A percentile compares a stretch with the other conserved stretches of the same genome.
These are phyloP conservation scores for Xylaria sp. DNA, from an alignment of 2,329 filamentous ascomycete species.

Conservation along the genomic window DNA sequence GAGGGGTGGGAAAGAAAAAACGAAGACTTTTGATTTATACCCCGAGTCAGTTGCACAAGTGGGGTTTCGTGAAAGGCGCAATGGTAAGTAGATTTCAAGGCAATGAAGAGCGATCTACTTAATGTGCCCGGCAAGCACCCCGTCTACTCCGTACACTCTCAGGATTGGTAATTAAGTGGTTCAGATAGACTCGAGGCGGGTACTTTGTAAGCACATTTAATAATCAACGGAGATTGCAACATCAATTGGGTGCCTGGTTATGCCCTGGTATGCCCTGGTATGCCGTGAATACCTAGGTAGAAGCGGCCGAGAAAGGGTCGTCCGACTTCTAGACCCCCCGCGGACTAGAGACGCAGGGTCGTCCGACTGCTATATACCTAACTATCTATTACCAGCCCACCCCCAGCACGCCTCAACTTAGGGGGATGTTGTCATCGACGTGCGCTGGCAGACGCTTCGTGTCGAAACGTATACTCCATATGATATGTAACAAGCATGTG, in stretches of 20 bases:
- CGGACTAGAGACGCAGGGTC: slow-evolving; percentile 4
- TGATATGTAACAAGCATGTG: background rate
- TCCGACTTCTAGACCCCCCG: slow-evolving; percentile 22
- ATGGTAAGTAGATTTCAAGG: slow-evolving; percentile 4
- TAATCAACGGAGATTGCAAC: slow-evolving; percentile 36
- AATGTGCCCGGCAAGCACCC: background rate
- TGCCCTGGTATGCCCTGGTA: background rate
- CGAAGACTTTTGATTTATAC: slow-evolving; percentile 27
- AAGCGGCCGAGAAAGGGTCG: slow-evolving; percentile 5
- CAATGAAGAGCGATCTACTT: slow-evolving; percentile 19
- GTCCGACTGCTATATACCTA: slow-evolving; percentile 8
- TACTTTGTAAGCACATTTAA: slow-evolving; percentile 36
- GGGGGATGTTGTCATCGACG: slow-evolving; percentile 24
- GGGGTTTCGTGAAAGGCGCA: slow-evolving; percentile 26
- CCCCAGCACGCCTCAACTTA: slow-evolving; percentile 22
- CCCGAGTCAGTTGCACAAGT: slow-evolving; percentile 22
- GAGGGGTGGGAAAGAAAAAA: slow-evolving; percentile 29
- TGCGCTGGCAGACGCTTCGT: background rate
- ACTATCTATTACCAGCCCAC: background rate
- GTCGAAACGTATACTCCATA: background rate
- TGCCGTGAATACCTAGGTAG: slow-evolving; percentile 10
- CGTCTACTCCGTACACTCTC: background rate
- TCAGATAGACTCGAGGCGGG: slow-evolving; percentile 18
- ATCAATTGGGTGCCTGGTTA: slow-evolving; percentile 20
- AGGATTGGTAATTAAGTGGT: slow-evolving; percentile 28